Evolutionary conservation across 305 asterid genomes (phyloP).

Genomic region (Caryopteris hybrid): DNA sequence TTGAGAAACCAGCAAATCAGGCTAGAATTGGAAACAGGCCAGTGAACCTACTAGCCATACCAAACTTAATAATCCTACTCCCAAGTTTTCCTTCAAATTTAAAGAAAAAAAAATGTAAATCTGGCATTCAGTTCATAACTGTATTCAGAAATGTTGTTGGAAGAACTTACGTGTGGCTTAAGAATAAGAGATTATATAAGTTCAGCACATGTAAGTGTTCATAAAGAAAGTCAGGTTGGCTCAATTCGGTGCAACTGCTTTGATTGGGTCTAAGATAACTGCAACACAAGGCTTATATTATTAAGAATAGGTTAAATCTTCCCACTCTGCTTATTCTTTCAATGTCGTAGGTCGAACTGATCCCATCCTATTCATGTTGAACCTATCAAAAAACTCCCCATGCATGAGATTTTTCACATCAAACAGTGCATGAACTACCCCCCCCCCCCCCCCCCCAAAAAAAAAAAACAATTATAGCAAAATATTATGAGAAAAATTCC

Average conservation of each 20-base stretch:
- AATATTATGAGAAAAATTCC: background rate
- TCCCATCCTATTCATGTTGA: background rate
- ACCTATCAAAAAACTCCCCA: background rate
- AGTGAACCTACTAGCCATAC: background rate
- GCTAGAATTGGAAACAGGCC: background rate
- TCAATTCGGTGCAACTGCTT: background rate
- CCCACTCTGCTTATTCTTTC: background rate
- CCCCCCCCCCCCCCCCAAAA: too few relatives aligned
- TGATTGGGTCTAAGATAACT: background rate
- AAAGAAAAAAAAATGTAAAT: background rate
- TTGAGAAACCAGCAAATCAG: too few relatives aligned
- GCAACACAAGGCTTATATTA: background rate
- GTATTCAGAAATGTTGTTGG: background rate
- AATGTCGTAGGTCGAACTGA: background rate
- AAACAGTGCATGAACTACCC: background rate
- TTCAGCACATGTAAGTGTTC: background rate
- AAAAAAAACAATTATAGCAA: background rate
- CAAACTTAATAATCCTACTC: background rate
- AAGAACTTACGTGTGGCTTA: background rate
- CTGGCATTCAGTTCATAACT: background rate
- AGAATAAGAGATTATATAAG: background rate
- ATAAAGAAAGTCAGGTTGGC: background rate
- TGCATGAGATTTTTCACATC: background rate
- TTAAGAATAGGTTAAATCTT: background rate
- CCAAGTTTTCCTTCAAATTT: background rate